Evolutionary conservation across 768 basidiomycete genomes (phyloP), one percentile per base, ranked within the genome.

Genomic region (Rhizopogon rudus): DNA sequence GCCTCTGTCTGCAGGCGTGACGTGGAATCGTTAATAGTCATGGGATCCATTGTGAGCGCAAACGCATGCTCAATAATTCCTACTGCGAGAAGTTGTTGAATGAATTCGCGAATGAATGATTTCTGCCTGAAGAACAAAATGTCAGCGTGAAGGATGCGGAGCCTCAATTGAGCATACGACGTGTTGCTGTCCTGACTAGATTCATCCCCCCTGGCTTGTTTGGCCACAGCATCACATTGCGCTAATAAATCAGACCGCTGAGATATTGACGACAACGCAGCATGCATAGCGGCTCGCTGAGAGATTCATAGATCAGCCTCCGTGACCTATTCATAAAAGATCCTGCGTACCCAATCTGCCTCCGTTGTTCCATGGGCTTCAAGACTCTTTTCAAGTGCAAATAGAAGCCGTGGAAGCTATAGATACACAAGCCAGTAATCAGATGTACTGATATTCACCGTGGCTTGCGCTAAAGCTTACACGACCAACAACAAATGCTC

Each of bases 401-500:
- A 63, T 33, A 91, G 60, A 22, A 91, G 68, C 14, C 71, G 71
- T 29, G 89, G 88, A 12, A 91, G 73, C 88, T 90, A 63, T 33
- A 25, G 12, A 58, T 49, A 33, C 22, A 16, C 25, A 6, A 48
- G 37, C 60, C 31, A 60, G 41, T 33, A 44, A 35, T 46, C 7
- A 53, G 48, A 8, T 49, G 16, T 25, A 49, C 35, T 49, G 48
- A 49, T 16, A 16, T 22, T 37, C 20, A 10, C 20, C 5, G 8
- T 37, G 20, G 48, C 22, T 49, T 22, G 37, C 48, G 14, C 35
- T 49, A 25, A 39, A 58, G 50, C 85, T 61, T 70, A 91, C 89
- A 52, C 89, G 79, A 40, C 87, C 84, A 53, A 88, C 71, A 17
- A 88, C 75, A 63, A 91, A 91, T 17, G 83, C 77, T 59, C 80